Conservation (phyloP, 2,329 filamentous ascomycete species). For the Tothia fuscella region DNA sequence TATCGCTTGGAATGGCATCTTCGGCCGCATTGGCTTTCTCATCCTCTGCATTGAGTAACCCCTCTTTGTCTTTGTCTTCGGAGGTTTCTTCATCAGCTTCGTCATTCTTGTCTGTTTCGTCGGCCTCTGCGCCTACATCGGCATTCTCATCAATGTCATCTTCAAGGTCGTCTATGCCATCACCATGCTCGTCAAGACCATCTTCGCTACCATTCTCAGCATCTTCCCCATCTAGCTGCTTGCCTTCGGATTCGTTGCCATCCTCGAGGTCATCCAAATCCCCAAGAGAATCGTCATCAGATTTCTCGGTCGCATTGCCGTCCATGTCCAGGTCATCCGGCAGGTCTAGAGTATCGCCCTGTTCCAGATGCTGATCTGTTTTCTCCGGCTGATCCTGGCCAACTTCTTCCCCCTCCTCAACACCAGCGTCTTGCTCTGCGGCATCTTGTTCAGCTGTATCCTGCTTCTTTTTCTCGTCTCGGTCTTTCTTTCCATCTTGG, state of each 20-base stretch:
- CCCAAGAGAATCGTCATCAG: conserved; percentile 19
- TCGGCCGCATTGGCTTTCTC: conserved; percentile 42
- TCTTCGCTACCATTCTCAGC: conserved; percentile 3
- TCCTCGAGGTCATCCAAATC: conserved; percentile 40
- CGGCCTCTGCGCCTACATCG: conserved; percentile 29
- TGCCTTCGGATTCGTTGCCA: conserved; percentile 37
- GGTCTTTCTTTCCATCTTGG: conserved; percentile 46
- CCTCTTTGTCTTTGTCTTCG: conserved; percentile 30
- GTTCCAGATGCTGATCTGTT: conserved; percentile 63
- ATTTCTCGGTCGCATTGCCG: conserved; percentile 41
- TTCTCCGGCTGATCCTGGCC: conserved; percentile 55
- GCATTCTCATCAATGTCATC: conserved; percentile 21
- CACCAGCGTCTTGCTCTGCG: conserved; percentile 38
- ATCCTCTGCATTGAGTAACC: conserved; percentile 34
- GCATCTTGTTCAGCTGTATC: conserved; percentile 49
- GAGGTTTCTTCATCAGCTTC: conserved; percentile 32
- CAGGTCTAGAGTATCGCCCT: conserved; percentile 70
- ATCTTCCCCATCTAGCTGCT: conserved; percentile 43
- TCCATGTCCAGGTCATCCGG: conserved; percentile 83
- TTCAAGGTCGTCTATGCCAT: conserved; percentile 25
- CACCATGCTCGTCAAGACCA: conserved; percentile 40
- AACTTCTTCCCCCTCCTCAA: conserved; percentile 40
- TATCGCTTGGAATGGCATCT: conserved; percentile 51
- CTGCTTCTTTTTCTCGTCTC: conserved; percentile 43
- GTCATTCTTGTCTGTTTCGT: conserved; percentile 33